Base-by-base conservation (phyloP, 441 rosid genomes). In the Adansonia grandidieri region DNA sequence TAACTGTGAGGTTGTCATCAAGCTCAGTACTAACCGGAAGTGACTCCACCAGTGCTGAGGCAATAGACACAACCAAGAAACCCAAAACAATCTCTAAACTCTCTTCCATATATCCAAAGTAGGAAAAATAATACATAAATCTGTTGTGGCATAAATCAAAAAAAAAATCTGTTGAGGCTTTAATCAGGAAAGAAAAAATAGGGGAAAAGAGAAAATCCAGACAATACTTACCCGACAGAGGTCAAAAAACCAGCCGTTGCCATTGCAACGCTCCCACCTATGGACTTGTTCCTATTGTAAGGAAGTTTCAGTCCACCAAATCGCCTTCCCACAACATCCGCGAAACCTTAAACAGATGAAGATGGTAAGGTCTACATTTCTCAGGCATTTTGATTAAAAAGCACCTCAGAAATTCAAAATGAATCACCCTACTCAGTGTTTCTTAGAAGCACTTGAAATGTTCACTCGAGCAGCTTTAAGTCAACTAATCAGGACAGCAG, bases 1-100 rank as follows among this genome's bases (percentile, higher is more conserved):
- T 85, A 57, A 91, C 82, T 0, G 98, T 96, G 77, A 96, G 97
- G 83, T 94, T 96, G 87, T 96, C 98, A 65, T 94, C 97, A 58
- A 96, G 91, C 76, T 77, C 77, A 8, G 92, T 87, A 82, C 98
- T 92, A 57, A 90, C 85, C 15, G 98, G 98, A 6, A 92, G 91
- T 62, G 97, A 96, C 87, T 96, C 98, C 22, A 90, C 91, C 50
- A 92, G 0, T 6, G 99, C 82, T 4, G 99, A 89, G 19, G 89
- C 93, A 67, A 90, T 53, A 66, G 96, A 91, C 68, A 89, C 88
- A 15, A 87, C 57, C 79, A 89, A 67, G 87, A 96, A 94, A 68
- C 96, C 89, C 40, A 82, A 47, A 50, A 82, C 87, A 91, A 91
- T 84, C 60, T 79, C 84, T 81, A 89, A 82, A 58, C 87, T 85